Evolutionary conservation across 139 green algal species (phyloP).

Genomic region (Mesotaenium endlicherianum): DNA sequence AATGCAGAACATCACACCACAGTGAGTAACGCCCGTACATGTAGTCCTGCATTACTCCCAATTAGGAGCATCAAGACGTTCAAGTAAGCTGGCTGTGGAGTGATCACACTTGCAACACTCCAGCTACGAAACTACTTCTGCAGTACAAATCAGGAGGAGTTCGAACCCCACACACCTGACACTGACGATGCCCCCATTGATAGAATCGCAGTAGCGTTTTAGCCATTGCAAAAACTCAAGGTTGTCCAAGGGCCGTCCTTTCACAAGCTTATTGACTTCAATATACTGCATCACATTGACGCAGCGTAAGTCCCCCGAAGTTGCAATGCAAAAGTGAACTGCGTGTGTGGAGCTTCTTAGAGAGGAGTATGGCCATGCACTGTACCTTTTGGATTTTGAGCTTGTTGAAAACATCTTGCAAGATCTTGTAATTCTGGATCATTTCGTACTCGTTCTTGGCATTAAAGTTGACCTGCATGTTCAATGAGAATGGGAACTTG

Average conservation of each 20-base stretch:
- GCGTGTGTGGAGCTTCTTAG: background rate
- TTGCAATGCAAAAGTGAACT: background rate
- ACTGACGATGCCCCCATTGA: conserved; percentile 56
- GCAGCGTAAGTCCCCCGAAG: no score
- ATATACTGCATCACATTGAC: conserved; percentile 64
- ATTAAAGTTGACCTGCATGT: conserved; percentile 88
- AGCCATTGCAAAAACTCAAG: conserved; percentile 96
- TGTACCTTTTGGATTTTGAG: conserved; percentile 80
- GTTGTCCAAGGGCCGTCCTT: conserved; percentile 92
- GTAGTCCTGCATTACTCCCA: background rate
- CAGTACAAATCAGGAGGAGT: background rate
- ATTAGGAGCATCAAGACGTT: background rate
- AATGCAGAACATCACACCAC: background rate
- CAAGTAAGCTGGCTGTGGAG: background rate
- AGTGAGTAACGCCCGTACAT: background rate
- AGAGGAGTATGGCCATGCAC: no score
- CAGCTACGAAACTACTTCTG: background rate
- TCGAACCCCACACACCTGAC: conserved; percentile 5
- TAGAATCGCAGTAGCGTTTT: conserved; percentile 78
- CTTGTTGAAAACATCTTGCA: conserved; percentile 94
- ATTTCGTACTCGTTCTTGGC: conserved; percentile 92
- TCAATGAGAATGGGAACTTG: background rate
- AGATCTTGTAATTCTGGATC: conserved; percentile 96
- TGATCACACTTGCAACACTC: background rate
- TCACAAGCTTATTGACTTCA: conserved; percentile 86